A percentile compares a stretch with the other conserved stretches of the same genome.
phyloP scores from a whole-genome alignment of 169 alveolate genomes.

The Eimeria sp. region DNA sequence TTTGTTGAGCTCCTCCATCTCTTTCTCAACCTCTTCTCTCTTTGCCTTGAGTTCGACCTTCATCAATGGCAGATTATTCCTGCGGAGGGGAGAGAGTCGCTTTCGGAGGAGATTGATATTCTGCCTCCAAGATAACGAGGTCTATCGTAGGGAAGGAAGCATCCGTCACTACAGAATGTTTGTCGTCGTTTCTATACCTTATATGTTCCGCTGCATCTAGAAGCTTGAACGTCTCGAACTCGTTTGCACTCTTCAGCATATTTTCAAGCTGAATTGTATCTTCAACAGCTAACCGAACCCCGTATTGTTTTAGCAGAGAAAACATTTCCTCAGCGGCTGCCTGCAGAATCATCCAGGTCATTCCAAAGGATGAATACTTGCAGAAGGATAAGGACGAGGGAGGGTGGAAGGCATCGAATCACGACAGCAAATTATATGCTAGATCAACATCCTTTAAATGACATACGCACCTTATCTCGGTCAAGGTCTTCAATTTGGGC shows the following conservation, averaged over 20 bases:
- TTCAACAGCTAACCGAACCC: conserved; percentile 78
- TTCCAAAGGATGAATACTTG: background rate
- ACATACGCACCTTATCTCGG: conserved; percentile 34
- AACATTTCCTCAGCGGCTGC: conserved; percentile 81
- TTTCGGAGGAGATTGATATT: background rate
- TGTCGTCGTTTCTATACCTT: background rate
- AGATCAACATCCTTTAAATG: background rate
- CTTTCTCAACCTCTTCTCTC: conserved; percentile 69
- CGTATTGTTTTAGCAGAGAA: conserved; percentile 77
- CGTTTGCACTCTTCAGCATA: conserved; percentile 48
- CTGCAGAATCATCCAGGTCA: conserved; percentile 29
- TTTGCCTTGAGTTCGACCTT: conserved; percentile 55
- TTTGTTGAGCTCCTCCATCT: conserved; percentile 62
- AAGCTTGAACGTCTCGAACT: conserved; percentile 75
- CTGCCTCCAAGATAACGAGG: background rate
- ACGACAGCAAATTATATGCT: background rate
- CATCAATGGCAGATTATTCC: conserved; percentile 69
- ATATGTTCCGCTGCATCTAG: conserved; percentile 81
- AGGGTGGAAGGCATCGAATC: background rate
- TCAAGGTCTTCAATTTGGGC: conserved; percentile 72
- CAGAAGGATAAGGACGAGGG: background rate
- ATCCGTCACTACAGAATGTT: background rate
- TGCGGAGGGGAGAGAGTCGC: background rate
- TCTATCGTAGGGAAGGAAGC: background rate
- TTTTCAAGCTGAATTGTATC: conserved; percentile 81